Conservation (phyloP, 2,329 filamentous ascomycete species). For the Stagonosporopsis tanaceti region DNA sequence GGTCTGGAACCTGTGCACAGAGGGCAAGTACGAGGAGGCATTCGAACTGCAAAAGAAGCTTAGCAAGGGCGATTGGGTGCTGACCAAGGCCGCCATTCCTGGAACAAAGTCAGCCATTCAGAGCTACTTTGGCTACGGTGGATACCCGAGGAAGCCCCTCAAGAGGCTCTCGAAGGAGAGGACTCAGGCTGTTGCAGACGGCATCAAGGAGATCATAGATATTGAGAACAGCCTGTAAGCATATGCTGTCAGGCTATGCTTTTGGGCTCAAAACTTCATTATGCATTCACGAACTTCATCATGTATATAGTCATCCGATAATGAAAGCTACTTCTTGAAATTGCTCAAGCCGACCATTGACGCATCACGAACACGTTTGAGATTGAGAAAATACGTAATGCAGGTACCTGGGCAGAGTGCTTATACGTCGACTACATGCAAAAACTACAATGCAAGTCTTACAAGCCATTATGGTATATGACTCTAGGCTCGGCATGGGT, state of each 20-base stretch:
- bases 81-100: slow-evolving; percentile 83
- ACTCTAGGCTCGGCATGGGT: background rate
- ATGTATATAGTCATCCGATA: slow-evolving; percentile 30
- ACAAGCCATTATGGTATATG: background rate
- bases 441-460: background rate
- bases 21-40: slow-evolving; percentile 78
- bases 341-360: background rate
- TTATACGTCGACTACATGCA: background rate
- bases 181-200: slow-evolving; percentile 54
- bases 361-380: background rate
- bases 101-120: slow-evolving; percentile 87
- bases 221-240: slow-evolving; percentile 61
- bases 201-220: slow-evolving; percentile 68
- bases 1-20: slow-evolving; percentile 77
- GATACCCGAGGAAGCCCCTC: slow-evolving; percentile 75
- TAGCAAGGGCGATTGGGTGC: slow-evolving; percentile 80
- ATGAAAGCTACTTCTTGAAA: slow-evolving; percentile 10
- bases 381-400: background rate
- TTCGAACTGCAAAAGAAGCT: slow-evolving; percentile 78
- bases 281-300: slow-evolving; percentile 25
- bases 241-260: slow-evolving; percentile 1
- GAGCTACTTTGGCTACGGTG: slow-evolving; percentile 82
- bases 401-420: background rate
- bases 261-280: slow-evolving; percentile 10
- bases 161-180: slow-evolving; percentile 69